Conservation (phyloP, 1,284 basidiomycete species). For the Marasmius sp. region DNA sequence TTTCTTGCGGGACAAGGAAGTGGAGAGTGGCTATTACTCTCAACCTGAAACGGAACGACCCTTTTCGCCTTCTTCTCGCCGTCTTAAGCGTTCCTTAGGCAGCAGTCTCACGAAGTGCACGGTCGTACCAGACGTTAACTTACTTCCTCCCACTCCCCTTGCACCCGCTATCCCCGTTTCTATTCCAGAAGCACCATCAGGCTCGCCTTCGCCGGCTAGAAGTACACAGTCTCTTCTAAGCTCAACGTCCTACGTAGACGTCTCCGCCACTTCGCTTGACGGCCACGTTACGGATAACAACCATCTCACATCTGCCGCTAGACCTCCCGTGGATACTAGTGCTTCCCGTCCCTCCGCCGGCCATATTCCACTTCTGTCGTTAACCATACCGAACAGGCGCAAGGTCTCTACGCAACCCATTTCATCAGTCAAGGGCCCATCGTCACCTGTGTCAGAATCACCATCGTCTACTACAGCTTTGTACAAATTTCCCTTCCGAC, state of each 20-base stretch:
- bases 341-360: too few species aligned
- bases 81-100: not conserved
- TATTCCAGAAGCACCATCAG: not conserved
- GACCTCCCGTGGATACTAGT: too few species aligned
- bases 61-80: not conserved
- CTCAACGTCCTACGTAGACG: not conserved
- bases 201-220: not conserved
- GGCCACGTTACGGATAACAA: not conserved
- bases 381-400: not conserved
- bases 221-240: not conserved
- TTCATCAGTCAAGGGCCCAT: not conserved
- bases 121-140: not conserved
- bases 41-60: slow-evolving; percentile 2
- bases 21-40: slow-evolving; percentile 7
- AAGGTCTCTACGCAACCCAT: not conserved
- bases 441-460: not conserved
- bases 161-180: not conserved
- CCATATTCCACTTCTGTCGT: not conserved
- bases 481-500: not conserved
- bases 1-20: not conserved
- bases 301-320: not conserved
- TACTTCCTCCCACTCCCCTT: not conserved
- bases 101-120: not conserved
- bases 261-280: not conserved
- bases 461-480: not conserved